Base-by-base conservation (phyloP, 1,139 yeast genomes). In the Pneumocystis oryctolagi region DNA sequence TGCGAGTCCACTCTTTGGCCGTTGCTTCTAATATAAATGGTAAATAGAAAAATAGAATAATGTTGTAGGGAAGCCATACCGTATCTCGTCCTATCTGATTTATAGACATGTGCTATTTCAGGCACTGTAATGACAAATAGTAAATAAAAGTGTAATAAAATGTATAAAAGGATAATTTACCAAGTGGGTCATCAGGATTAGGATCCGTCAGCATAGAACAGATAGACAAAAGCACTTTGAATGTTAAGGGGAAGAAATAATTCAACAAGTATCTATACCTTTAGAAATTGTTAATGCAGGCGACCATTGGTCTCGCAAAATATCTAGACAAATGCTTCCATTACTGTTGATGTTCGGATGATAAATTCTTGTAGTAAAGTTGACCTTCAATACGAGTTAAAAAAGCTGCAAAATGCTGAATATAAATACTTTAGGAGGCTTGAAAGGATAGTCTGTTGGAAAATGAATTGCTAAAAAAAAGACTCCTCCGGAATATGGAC, bases 1-100 rank as follows among this genome's bases (percentile, higher is more conserved):
- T 92, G 80, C 92, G 87, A 62, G 98, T 92, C 97, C 98, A 92
- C 79, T 92, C 99, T 74, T 87, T 85, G 64, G 99, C 99, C 66
- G 96, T 90, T 69, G 96, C 89, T 78, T 92, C 55, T 47, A 34
- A 25, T 47, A 25, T 37, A 47, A 5, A 47, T 47, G 12, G 12
- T 47, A 8, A 47, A 47, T 47, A 25, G 14, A 42, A 20, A 47
- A 20, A 47, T 25, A 47, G 9, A 6, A n/a, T n/a, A 3, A 18
- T 47, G 9, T 47, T n/a, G 3, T 3, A 47, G 5, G 20, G 12
- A 20, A 47, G 9, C 20, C 14, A 12, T 47, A 47, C 55, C 97
- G 75, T 90, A 92, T 77, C 90, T 88, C 65, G 89, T 80, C 75
- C 95, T 83, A 78, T 92, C 97, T 69, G 89, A 89, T 80, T 90